A percentile compares a stretch with the other conserved stretches of the same genome.
These are phyloP conservation scores for Phaeomoniella chlamydospora DNA, from an alignment of 2,329 filamentous ascomycete genomes.

Conservation along the genomic window DNA sequence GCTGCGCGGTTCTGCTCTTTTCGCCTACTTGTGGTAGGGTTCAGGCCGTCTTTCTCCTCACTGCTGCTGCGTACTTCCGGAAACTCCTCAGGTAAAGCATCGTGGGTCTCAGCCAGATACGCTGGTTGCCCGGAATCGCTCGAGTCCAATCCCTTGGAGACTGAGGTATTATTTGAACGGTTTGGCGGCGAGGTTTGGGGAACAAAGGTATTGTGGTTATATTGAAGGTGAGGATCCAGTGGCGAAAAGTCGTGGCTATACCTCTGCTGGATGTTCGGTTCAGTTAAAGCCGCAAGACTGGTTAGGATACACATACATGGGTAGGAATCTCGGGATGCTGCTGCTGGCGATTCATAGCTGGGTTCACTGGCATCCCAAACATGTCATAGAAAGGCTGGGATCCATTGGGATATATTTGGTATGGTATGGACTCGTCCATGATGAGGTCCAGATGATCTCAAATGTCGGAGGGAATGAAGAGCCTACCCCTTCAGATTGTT, in stretches of 20 bases:
- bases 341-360: neutral
- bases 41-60: conserved; percentile 38
- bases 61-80: conserved; percentile 29
- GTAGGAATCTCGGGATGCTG: neutral
- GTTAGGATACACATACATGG: neutral
- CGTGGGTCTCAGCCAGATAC: neutral
- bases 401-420: neutral
- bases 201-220: neutral
- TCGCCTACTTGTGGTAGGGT: conserved; percentile 42
- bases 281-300: no score
- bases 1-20: conserved; percentile 62
- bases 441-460: no score
- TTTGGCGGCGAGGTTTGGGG: neutral
- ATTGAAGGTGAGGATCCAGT: neutral
- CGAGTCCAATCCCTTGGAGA: neutral
- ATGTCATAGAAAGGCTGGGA: neutral
- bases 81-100: conserved; percentile 6
- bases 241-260: neutral
- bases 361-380: neutral
- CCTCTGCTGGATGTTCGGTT: neutral
- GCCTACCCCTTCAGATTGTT: no score
- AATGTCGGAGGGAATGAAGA: no score
- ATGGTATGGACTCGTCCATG: neutral
- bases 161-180: neutral
- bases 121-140: neutral